Base-by-base conservation (phyloP, 139 green algal genomes). In the Desmodesmus armatus region DNA sequence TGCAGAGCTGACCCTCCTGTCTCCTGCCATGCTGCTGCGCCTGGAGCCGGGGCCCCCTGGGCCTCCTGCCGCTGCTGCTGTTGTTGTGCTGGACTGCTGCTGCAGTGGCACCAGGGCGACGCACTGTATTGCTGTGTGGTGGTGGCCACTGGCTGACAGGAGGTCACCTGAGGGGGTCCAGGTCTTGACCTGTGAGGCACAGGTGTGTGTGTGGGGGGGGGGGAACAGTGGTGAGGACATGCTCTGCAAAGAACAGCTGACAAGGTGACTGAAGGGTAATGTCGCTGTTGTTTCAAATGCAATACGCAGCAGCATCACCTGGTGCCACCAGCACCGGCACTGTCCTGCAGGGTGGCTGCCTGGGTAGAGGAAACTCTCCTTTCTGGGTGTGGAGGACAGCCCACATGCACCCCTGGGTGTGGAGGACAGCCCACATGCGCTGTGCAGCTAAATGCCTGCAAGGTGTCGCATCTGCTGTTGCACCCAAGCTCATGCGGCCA, bases 91-190 rank as follows among this genome's bases (percentile, higher is more conserved):
- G 29, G 35, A 35, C 43, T 79, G 41, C 71, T 63, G 71, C 71
- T 79, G 71, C 41, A 58, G 25, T 1, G 60, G 41, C 65, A 85
- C 62, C 21, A 33, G 15, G 25, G 51, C 39, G 9, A 85, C 31
- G 47, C 47, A 60, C 41, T 85, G 44, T n/a, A 85, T 71, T 17
- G 79, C 40, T 27, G 62, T 65, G 51, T 85, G 79, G 63, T 85
- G 72, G 53, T 72, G 73, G 23, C 73, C 83, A 39, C 83, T 87
- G 27, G 31, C 44, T 62, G 62, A 62, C 31, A 87, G 41, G 29
- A 82, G 73, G 17, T 87, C 83, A 7, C 83, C 83, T 19, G 17
- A 21, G 15, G 71, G 58, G 4, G 58, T 60, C 83, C 83, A 87
- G 43, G 44, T 69, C 47, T 87, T 87, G 13, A 87, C 72, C 82